These are phyloP conservation scores for Mimosa pudica DNA, from an alignment of 306 rosid genomes.

Conservation along the genomic window DNA sequence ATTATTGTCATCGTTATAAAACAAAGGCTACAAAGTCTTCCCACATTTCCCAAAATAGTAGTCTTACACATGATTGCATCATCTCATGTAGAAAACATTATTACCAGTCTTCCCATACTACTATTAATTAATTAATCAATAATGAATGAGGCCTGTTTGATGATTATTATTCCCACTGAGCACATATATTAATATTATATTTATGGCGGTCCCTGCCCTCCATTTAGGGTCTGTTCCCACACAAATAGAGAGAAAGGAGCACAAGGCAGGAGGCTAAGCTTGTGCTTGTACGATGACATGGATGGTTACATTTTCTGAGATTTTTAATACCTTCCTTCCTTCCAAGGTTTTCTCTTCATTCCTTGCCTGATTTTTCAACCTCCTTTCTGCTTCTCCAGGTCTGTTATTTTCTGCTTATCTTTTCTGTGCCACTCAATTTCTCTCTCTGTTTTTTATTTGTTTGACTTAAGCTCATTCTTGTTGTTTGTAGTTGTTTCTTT, in stretches of 20 bases:
- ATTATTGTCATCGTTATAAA: constrained; percentile 34
- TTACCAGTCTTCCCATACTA: background rate
- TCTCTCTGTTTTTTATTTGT: background rate
- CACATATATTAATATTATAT: background rate
- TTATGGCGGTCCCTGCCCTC: constrained; percentile 53
- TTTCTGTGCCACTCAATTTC: background rate
- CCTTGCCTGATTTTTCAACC: constrained; percentile 24
- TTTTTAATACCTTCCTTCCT: constrained; percentile 38
- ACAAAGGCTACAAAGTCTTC: constrained; percentile 8
- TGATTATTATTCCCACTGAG: constrained; percentile 21
- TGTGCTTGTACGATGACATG: constrained; percentile 36
- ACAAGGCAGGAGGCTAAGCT: constrained; percentile 44
- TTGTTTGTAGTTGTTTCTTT: background rate
- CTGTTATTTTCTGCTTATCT: constrained; percentile 24
- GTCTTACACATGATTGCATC: background rate
- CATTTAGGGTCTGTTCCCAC: constrained; percentile 28
- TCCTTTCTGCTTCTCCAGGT: constrained; percentile 46
- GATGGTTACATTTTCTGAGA: constrained; percentile 33
- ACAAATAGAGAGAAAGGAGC: constrained; percentile 25
- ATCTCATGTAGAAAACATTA: background rate
- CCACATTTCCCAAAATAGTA: constrained; percentile 28
- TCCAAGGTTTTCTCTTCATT: constrained; percentile 35
- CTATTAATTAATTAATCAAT: background rate
- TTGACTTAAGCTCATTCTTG: background rate
- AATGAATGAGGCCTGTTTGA: background rate